A percentile compares a stretch with the other conserved stretches of the same genome.
These are phyloP conservation scores for Thecaphora frezii DNA, from an alignment of 1,284 basidiomycete genomes.

Conservation along the genomic window DNA sequence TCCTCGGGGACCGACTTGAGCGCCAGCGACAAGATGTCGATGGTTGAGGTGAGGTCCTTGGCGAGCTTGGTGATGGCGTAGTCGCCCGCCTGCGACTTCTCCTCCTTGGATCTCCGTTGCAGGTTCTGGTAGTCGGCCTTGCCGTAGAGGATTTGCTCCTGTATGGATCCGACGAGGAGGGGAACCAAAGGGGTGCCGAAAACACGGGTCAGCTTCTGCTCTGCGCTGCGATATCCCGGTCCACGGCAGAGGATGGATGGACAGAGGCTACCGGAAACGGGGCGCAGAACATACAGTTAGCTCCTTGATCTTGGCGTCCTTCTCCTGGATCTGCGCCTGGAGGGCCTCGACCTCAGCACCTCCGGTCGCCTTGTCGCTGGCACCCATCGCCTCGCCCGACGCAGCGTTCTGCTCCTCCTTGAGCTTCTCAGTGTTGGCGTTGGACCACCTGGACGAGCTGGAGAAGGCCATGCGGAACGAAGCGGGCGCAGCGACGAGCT, in stretches of 20 bases:
- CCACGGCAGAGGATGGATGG: conserved; percentile 3
- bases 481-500: conserved; percentile 5
- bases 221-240: too few species aligned
- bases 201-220: not conserved
- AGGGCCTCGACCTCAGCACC: conserved; percentile 15
- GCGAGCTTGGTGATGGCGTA: conserved; percentile 92
- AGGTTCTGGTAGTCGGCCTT: conserved; percentile 90
- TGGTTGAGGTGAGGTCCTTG: conserved; percentile 81
- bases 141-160: conserved; percentile 55
- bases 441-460: conserved; percentile 8
- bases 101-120: conserved; percentile 82
- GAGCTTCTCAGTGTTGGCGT: conserved; percentile 21
- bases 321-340: conserved; percentile 52
- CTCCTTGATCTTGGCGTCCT: conserved; percentile 57
- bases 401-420: conserved; percentile 39
- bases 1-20: conserved; percentile 73
- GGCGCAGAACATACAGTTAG: conserved; percentile 22
- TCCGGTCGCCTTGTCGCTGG: conserved; percentile 19
- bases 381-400: conserved; percentile 43
- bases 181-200: not conserved
- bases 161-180: not conserved
- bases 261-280: conserved; percentile 1
- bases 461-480: conserved; percentile 27
- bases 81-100: conserved; percentile 88
- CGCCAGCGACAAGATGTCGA: conserved; percentile 87